Percentiles rank a stretch among this genome's conserved stretches.
phyloP scores from a whole-genome alignment of 306 rosid genomes.

The Sophora flavescens region DNA sequence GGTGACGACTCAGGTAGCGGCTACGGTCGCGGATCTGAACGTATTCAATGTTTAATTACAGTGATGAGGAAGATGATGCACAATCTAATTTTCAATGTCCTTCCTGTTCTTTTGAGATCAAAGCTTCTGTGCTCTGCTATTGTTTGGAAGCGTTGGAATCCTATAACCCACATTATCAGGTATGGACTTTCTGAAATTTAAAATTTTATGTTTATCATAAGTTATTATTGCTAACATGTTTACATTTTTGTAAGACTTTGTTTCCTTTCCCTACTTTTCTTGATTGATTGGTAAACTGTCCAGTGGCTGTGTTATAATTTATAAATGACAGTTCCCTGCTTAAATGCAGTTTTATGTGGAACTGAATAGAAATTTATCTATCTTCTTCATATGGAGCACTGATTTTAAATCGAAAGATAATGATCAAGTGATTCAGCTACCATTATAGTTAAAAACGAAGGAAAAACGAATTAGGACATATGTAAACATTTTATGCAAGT shows the following conservation, averaged over 20 bases:
- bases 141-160: conserved; percentile 67
- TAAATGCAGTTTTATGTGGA: conserved; percentile 18
- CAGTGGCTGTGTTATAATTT: conserved; percentile 10
- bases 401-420: too few relatives aligned
- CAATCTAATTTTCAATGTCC: conserved; percentile 65
- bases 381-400: conserved; percentile 26
- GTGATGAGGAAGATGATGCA: conserved; percentile 71
- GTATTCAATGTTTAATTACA: conserved; percentile 42
- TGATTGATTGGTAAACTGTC: conserved; percentile 29
- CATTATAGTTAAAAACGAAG: too few relatives aligned
- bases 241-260: conserved; percentile 2
- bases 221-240: conserved; percentile 15
- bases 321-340: conserved; percentile 6
- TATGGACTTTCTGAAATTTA: conserved; percentile 47
- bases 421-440: too few relatives aligned
- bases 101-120: conserved; percentile 73
- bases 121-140: conserved; percentile 52
- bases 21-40: too few relatives aligned
- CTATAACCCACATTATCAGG: conserved; percentile 67
- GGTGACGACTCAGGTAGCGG: too few relatives aligned
- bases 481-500: too few relatives aligned
- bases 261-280: not conserved
- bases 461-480: too few relatives aligned
- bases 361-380: conserved; percentile 13
- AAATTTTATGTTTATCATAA: not conserved